Evolutionary conservation across 257 asterid species (phyloP).

Genomic region (Oldenlandia corymbosa): DNA sequence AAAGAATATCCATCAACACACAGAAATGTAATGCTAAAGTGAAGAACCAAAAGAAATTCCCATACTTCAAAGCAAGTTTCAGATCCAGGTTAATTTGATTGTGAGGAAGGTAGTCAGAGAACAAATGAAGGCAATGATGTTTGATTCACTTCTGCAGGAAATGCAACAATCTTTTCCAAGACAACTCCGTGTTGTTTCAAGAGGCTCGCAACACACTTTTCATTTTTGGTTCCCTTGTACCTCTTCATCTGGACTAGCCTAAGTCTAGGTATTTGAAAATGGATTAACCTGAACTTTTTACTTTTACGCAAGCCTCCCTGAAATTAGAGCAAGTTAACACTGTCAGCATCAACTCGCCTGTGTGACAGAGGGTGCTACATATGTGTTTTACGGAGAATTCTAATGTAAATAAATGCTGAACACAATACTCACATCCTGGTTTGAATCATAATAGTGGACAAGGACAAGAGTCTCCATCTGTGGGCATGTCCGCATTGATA

Average conservation of each 20-base stretch:
- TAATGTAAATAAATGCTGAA: background rate
- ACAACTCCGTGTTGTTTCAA: background rate
- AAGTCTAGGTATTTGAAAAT: background rate
- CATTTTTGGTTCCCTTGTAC: conserved; percentile 1
- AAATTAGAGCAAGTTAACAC: background rate
- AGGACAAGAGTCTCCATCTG: conserved; percentile 3
- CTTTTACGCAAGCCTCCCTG: background rate
- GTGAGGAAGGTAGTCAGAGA: background rate
- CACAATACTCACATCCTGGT: background rate
- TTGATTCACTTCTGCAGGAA: background rate
- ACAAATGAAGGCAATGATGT: background rate
- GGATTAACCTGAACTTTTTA: background rate
- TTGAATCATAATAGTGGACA: background rate
- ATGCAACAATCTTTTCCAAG: background rate
- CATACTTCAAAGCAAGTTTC: too few relatives aligned
- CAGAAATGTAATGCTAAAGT: too few relatives aligned
- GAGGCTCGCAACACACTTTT: background rate
- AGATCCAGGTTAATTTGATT: too few relatives aligned
- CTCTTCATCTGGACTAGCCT: conserved; percentile 3
- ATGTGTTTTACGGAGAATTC: too few relatives aligned
- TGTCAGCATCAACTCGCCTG: background rate
- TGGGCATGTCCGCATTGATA: background rate
- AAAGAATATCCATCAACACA: too few relatives aligned
- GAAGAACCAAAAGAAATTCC: too few relatives aligned
- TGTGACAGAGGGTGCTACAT: background rate